Conservation (phyloP, 148 eudicot species). For the Mesembryanthemum crystallinum region DNA sequence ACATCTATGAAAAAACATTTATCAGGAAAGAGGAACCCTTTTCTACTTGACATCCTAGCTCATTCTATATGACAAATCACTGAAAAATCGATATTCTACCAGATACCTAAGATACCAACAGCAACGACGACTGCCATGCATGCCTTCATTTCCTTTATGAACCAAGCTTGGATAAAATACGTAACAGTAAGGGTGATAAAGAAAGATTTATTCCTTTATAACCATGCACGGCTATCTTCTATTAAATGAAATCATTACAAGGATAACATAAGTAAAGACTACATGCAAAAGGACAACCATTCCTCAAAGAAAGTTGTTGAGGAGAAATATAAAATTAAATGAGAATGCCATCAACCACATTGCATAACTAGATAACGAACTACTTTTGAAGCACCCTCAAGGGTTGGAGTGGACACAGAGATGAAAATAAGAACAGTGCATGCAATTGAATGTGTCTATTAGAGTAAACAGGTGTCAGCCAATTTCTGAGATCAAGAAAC, state of each 20-base stretch:
- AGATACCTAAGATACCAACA: neutral
- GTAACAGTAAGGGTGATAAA: neutral
- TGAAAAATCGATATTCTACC: neutral
- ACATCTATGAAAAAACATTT: neutral
- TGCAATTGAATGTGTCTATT: no score
- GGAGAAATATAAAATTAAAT: no score
- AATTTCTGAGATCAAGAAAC: no score
- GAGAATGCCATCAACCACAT: no score
- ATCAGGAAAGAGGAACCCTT: neutral
- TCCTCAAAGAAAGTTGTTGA: neutral
- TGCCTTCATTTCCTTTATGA: neutral
- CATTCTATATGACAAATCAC: neutral
- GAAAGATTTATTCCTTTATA: neutral
- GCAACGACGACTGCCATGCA: neutral
- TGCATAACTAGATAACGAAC: no score
- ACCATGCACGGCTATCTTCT: neutral
- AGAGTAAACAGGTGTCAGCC: no score
- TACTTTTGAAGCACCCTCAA: no score
- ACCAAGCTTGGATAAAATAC: neutral
- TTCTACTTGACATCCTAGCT: neutral
- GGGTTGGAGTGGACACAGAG: no score
- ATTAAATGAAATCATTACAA: neutral
- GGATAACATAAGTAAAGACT: neutral
- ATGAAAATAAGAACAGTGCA: no score
- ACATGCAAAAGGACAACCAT: neutral